phyloP scores from a whole-genome alignment of 768 basidiomycete species.

The Amanita inopinata region DNA sequence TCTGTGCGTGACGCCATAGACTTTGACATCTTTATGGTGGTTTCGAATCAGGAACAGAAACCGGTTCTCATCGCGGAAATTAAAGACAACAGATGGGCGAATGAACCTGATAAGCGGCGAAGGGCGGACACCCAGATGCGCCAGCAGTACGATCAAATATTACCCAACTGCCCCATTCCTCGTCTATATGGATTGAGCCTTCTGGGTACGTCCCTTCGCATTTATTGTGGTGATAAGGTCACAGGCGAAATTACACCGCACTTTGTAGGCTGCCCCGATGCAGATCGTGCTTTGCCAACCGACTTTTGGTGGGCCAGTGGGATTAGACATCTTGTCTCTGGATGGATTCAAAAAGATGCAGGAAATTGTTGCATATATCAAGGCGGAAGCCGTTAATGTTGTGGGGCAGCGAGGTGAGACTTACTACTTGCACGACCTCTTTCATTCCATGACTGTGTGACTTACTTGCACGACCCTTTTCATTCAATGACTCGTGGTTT shows the following conservation, averaged over 20 bases:
- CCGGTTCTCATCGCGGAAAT: slow-evolving; percentile 25
- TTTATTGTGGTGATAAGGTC: slow-evolving; percentile 24
- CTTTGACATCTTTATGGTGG: slow-evolving; percentile 20
- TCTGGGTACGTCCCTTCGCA: slow-evolving; percentile 26
- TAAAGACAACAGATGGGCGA: slow-evolving; percentile 22
- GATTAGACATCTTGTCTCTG: slow-evolving; percentile 24
- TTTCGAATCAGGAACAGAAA: slow-evolving; percentile 19
- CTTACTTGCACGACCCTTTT: no score
- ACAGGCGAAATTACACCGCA: slow-evolving; percentile 17
- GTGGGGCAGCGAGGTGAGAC: no score
- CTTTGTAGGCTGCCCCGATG: slow-evolving; percentile 14
- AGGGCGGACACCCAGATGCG: slow-evolving; percentile 24
- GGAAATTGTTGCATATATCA: slow-evolving; percentile 25
- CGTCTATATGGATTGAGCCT: slow-evolving; percentile 24
- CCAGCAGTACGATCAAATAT: slow-evolving; percentile 19
- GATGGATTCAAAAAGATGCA: slow-evolving; percentile 24
- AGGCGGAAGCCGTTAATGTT: no score
- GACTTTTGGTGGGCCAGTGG: slow-evolving; percentile 22
- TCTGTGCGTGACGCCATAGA: slow-evolving; percentile 16
- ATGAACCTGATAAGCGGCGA: slow-evolving; percentile 17
- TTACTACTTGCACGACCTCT: no score
- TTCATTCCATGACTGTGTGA: no score
- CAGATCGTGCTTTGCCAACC: slow-evolving; percentile 12
- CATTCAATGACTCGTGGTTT: no score
- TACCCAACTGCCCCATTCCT: slow-evolving; percentile 21